Base-by-base conservation (phyloP, 768 basidiomycete genomes). In the Tylopilus balloui region DNA sequence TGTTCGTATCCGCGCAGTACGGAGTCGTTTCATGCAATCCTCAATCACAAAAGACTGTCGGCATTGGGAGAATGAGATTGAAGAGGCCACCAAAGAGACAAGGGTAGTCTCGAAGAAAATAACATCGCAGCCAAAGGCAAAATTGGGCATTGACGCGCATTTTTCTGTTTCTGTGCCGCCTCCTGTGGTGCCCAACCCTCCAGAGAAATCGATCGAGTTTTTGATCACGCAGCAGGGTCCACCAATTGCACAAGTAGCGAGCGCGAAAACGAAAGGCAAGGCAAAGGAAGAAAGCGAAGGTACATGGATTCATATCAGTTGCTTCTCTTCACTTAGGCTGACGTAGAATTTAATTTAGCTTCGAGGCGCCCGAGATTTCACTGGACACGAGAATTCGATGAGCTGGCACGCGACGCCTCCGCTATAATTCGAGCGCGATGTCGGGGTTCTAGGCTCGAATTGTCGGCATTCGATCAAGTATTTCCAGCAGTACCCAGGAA, bases 371-470 rank as follows among this genome's bases (percentile, higher is more conserved):
- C 82, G 41, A 76, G 84, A 47, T 91, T 92, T 62, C 80, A 81
- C 41, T 98, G 92, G 92, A 89, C 79, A 47, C 68, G 77, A 34
- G 89, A 94, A 42, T 91, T 84, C 48, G 92, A 97, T 48, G 95
- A 98, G 52, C 77, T 93, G 32, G 84, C 86, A 21, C 80, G 86
- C 46, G 95, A 98, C 61, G 85, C 86, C 0, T 84, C 82, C 39
- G 86, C 81, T 11, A 84, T 98, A 54, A 80, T 97, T 50, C 79
- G 80, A 57, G 86, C 85, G 29, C 85, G 94, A 14, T 87, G 86
- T 60, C 78, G 87, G 32, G 63, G 71, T 50, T 69, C 78, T 28
- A 77, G 80, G 48, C 72, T 88, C 43, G 84, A 89, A 55, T 85
- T 85, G 75, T 75, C 73, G 14, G 86, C 86, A 8, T 75, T 91